phyloP scores from a whole-genome alignment of 2,329 filamentous ascomycete species.

The Alternaria triticina region DNA sequence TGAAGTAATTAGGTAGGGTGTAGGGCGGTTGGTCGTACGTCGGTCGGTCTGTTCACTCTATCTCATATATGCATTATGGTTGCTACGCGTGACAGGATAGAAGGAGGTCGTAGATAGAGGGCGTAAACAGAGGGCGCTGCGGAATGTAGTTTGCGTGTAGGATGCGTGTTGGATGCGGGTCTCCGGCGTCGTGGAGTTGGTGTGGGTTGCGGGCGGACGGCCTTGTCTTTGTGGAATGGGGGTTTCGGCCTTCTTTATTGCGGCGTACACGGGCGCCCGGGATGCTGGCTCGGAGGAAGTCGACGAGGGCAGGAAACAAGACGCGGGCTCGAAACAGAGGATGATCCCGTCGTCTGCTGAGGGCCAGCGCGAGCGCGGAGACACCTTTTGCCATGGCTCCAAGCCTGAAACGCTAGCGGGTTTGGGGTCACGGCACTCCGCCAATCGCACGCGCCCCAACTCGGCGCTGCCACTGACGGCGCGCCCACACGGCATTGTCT shows the following conservation, averaged over 20 bases:
- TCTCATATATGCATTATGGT: slow-evolving; percentile 27
- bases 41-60: slow-evolving; percentile 7
- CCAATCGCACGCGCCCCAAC: slow-evolving; percentile 8
- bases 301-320: slow-evolving; percentile 14
- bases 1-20: neutral
- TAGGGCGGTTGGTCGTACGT: neutral
- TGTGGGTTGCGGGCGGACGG: slow-evolving; percentile 4
- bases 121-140: slow-evolving; percentile 12
- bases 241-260: slow-evolving; percentile 18
- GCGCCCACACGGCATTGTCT: slow-evolving; percentile 2
- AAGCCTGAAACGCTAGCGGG: slow-evolving; percentile 19
- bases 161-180: slow-evolving; percentile 1
- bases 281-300: neutral
- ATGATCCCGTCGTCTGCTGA: slow-evolving; percentile 5
- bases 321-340: slow-evolving; percentile 23
- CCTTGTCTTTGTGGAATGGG: slow-evolving; percentile 15
- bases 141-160: neutral
- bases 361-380: slow-evolving; percentile 15
- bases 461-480: neutral
- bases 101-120: slow-evolving; percentile 10
- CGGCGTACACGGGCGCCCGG: slow-evolving; percentile 12
- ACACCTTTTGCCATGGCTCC: slow-evolving; percentile 18
- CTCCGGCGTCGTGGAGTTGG: slow-evolving; percentile 8
- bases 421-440: slow-evolving; percentile 1
- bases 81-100: slow-evolving; percentile 2